These are phyloP conservation scores for Sarocladiaceae sp. DNA, from an alignment of 2,329 filamentous ascomycete species.

Conservation along the genomic window DNA sequence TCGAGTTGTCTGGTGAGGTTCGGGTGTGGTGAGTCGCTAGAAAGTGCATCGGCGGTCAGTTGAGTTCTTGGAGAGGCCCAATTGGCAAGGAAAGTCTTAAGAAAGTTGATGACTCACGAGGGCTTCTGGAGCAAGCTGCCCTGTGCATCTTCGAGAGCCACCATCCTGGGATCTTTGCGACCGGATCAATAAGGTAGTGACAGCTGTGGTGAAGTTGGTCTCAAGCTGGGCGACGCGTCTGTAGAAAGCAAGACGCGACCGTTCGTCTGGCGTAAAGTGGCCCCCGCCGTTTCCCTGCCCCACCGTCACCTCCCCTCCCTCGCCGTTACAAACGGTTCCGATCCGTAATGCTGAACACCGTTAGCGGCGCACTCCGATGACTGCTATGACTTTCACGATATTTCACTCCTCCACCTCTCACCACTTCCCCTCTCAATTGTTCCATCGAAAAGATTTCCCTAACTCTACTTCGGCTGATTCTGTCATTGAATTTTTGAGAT, in stretches of 20 bases:
- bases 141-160: slow-evolving; percentile 25
- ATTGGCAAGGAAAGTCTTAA: background rate
- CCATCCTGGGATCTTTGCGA: slow-evolving; percentile 20
- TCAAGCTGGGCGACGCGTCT: slow-evolving; percentile 5
- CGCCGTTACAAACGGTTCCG: slow-evolving; percentile 5
- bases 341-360: background rate
- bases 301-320: too few relatives aligned
- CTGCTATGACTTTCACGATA: too few relatives aligned
- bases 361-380: background rate
- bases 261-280: slow-evolving; percentile 11
- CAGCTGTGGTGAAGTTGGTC: background rate
- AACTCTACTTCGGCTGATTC: too few relatives aligned
- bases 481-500: too few relatives aligned
- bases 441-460: background rate
- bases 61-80: too few relatives aligned
- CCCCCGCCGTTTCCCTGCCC: background rate
- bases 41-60: too few relatives aligned
- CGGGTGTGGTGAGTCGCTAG: slow-evolving; percentile 28
- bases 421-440: too few relatives aligned
- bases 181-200: background rate
- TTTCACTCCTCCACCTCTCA: too few relatives aligned
- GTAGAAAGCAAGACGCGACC: slow-evolving; percentile 1
- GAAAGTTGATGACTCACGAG: slow-evolving; percentile 19
- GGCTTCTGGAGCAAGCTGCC: slow-evolving; percentile 27
- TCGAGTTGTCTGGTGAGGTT: slow-evolving; percentile 47